A percentile compares a stretch with the other conserved stretches of the same genome.
Evolutionary conservation across 331 rosid genomes (phyloP).

Genomic region (Malus hybrid): DNA sequence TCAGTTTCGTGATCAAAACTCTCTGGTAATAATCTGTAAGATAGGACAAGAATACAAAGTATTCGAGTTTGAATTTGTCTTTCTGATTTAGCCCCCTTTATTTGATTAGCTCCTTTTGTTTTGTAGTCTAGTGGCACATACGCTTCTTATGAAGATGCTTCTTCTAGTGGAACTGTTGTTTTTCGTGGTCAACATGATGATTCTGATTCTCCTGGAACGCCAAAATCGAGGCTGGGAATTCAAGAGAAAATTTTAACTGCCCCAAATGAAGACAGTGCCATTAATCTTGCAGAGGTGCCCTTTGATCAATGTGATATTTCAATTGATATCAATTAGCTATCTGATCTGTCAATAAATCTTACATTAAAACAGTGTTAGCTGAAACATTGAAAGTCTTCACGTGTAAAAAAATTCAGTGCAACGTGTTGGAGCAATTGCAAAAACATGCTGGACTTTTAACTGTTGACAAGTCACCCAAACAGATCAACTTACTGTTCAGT

Average conservation of each 20-base stretch:
- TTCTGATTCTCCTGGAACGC: constrained; percentile 62
- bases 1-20: constrained; percentile 39
- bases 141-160: constrained; percentile 67
- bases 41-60: neutral
- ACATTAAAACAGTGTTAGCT: neutral
- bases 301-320: constrained; percentile 12
- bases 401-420: neutral
- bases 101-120: constrained; percentile 17
- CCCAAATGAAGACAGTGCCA: constrained; percentile 75
- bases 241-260: constrained; percentile 64
- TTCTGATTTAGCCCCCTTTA: neutral
- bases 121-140: constrained; percentile 66
- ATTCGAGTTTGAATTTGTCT: neutral
- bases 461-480: neutral
- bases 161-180: constrained; percentile 84
- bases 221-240: constrained; percentile 56
- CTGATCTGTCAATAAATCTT: neutral
- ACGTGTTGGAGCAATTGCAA: neutral
- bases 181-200: constrained; percentile 73
- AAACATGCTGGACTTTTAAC: neutral
- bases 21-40: constrained; percentile 42
- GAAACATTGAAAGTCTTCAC: neutral
- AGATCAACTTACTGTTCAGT: neutral
- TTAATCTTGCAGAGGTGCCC: constrained; percentile 88
- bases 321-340: neutral